Evolutionary conservation across 2,329 filamentous ascomycete species (phyloP).

Genomic region (Aaosphaeria arxii): DNA sequence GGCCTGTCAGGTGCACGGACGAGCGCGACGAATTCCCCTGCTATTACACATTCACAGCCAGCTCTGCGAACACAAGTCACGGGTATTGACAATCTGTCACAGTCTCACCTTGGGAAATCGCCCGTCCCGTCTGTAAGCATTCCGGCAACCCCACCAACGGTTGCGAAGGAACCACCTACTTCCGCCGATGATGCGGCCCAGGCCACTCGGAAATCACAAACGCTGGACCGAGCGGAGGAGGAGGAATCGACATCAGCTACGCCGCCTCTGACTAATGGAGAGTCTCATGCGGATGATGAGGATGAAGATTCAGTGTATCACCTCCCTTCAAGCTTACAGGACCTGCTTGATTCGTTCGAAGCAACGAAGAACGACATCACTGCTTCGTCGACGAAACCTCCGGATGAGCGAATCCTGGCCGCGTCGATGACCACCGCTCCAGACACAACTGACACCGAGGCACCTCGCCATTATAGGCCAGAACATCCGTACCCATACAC

Average conservation of each 20-base stretch:
- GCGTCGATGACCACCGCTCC: slow-evolving; percentile 72
- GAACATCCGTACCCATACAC: slow-evolving; percentile 73
- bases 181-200: slow-evolving; percentile 27
- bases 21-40: slow-evolving; percentile 57
- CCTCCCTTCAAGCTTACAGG: slow-evolving; percentile 81
- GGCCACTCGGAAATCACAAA: slow-evolving; percentile 23
- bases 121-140: slow-evolving; percentile 46
- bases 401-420: slow-evolving; percentile 70
- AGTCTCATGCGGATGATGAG: slow-evolving; percentile 50
- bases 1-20: slow-evolving; percentile 52
- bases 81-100: slow-evolving; percentile 31
- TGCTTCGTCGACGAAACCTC: slow-evolving; percentile 57
- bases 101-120: slow-evolving; percentile 49
- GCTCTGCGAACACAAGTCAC: slow-evolving; percentile 37
- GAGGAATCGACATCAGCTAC: slow-evolving; percentile 35
- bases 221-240: slow-evolving; percentile 30
- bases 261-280: slow-evolving; percentile 50
- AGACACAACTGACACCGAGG: slow-evolving; percentile 74
- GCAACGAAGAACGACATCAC: slow-evolving; percentile 69
- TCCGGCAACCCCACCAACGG: slow-evolving; percentile 45
- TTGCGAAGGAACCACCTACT: slow-evolving; percentile 44
- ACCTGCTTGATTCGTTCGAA: slow-evolving; percentile 89
- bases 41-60: slow-evolving; percentile 38
- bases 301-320: slow-evolving; percentile 86
- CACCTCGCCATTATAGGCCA: slow-evolving; percentile 79